Percentiles rank a stretch among this genome's conserved stretches.
phyloP scores from a whole-genome alignment of 2,329 filamentous ascomycete genomes.

The Penicillium sp. region DNA sequence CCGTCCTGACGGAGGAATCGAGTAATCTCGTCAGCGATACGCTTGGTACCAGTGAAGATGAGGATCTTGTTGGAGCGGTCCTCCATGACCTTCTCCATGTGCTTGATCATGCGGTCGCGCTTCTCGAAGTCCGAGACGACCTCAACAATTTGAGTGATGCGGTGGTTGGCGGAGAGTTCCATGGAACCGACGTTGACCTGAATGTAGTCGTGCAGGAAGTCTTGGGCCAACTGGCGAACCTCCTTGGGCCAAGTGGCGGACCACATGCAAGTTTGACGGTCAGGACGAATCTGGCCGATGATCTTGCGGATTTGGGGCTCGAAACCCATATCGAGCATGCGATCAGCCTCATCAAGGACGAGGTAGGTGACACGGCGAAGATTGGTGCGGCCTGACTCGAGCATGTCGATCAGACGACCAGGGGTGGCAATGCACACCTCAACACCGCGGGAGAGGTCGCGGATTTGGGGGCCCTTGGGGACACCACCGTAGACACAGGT shows the following conservation, averaged over 20 bases:
- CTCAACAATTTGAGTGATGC: slow-evolving; percentile 96
- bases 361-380: slow-evolving; percentile 96
- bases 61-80: slow-evolving; percentile 92
- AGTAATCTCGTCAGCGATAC: slow-evolving; percentile 95
- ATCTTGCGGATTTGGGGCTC: slow-evolving; percentile 99
- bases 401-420: slow-evolving; percentile 96
- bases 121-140: slow-evolving; percentile 96
- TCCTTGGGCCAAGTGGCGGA: slow-evolving; percentile 99
- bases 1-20: slow-evolving; percentile 95
- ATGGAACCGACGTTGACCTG: slow-evolving; percentile 98
- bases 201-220: slow-evolving; percentile 93
- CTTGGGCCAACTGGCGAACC: slow-evolving; percentile 81
- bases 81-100: slow-evolving; percentile 96
- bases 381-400: slow-evolving; percentile 97
- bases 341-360: slow-evolving; percentile 96
- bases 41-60: slow-evolving; percentile 81
- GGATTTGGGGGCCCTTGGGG: slow-evolving; percentile 93
- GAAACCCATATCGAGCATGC: slow-evolving; percentile 99
- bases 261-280: slow-evolving; percentile 99
- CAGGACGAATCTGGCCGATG: slow-evolving; percentile 91
- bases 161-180: slow-evolving; percentile 93
- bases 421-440: slow-evolving; percentile 98
- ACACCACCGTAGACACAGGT: slow-evolving; percentile 99
- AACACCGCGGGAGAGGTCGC: slow-evolving; percentile 87
- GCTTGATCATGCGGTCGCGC: slow-evolving; percentile 94